Evolutionary conservation across 768 basidiomycete species (phyloP), one percentile per base, ranked within the genome.

Genomic region (Plicaturopsis crispa): DNA sequence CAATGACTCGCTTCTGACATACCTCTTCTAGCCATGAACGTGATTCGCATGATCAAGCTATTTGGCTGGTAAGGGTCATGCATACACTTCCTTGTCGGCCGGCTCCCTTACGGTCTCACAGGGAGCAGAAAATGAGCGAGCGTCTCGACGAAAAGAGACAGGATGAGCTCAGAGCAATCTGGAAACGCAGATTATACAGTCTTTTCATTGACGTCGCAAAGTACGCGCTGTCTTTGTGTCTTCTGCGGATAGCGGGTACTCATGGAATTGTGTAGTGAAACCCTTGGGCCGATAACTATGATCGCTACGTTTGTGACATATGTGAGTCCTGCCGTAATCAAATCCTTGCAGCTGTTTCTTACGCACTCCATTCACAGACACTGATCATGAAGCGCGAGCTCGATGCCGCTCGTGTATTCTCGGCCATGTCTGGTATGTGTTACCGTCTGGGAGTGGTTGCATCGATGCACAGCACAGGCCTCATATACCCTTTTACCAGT

Each of bases 291-390:
- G n/a, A n/a, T 73, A 1, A 77, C 73, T 20, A 86, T 85, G 83
- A 49, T 80, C 28, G 66, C 72, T 12, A 78, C 80, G 1, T 85
- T 73, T 47, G 63, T 69, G 2, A 63, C 73, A 5, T 84, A 79
- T 43, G 67, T 79, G 56, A 39, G 73, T 28, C 26, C 14, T 52
- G 5, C 20, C 4, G 8, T 12, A 23, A 14, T 4, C 24, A 13
- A 12, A 35, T 37, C 17, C 11, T 14, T 6, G 16, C 14, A 20
- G 17, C 8, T 28, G 26, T 14, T 8, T 28, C 26, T 28, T n/a
- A 20, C 4, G 22, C 35, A 47, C 33, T 2, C 26, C 10, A n/a
- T 14, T 18, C 36, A 1, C 31, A 58, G 56, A 69, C 67, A 10
- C 23, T 65, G 0, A 48, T 69, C 2, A 57, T 66, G 56, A 58